These are phyloP conservation scores for Neurospora tetraspora DNA, from an alignment of 495 filamentous ascomycete species.

Conservation along the genomic window DNA sequence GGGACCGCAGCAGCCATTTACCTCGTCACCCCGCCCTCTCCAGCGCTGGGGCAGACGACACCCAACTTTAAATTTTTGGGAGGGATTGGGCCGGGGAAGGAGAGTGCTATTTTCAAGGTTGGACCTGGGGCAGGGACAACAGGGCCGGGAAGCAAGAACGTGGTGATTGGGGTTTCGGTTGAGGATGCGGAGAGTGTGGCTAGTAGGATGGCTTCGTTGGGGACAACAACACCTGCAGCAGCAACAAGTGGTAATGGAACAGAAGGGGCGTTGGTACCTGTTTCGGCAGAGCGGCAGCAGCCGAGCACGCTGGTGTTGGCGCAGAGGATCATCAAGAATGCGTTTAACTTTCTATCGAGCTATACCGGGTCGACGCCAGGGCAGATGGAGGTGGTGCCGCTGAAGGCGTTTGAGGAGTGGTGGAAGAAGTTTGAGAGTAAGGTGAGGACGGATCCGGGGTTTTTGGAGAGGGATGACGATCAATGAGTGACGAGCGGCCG, in stretches of 20 bases:
- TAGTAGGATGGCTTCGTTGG: conserved; percentile 49
- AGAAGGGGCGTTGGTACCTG: conserved; percentile 17
- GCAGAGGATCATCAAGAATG: conserved; percentile 87
- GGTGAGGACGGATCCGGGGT: conserved; percentile 75
- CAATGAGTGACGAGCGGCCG: background rate
- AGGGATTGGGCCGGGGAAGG: conserved; percentile 78
- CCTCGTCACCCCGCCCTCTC: conserved; percentile 41
- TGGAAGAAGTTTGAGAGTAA: conserved; percentile 93
- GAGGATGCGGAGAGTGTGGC: conserved; percentile 66
- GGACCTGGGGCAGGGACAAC: conserved; percentile 10
- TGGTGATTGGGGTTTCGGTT: conserved; percentile 73
- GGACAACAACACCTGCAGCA: conserved; percentile 26
- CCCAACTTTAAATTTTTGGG: conserved; percentile 72
- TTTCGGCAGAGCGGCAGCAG: conserved; percentile 9
- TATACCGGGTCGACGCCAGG: conserved; percentile 51
- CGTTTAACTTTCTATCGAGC: conserved; percentile 92
- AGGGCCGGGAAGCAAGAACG: conserved; percentile 21
- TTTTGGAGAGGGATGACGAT: conserved; percentile 66
- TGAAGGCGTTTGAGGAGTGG: conserved; percentile 92
- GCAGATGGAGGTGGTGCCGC: conserved; percentile 69
- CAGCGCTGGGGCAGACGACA: conserved; percentile 4
- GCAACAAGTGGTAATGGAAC: background rate
- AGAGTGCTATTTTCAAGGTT: conserved; percentile 77
- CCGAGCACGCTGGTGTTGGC: conserved; percentile 66
- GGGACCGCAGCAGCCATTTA: conserved; percentile 84